These are phyloP conservation scores for Solanum chiquidenum DNA, from an alignment of 257 asterid species.

Conservation along the genomic window DNA sequence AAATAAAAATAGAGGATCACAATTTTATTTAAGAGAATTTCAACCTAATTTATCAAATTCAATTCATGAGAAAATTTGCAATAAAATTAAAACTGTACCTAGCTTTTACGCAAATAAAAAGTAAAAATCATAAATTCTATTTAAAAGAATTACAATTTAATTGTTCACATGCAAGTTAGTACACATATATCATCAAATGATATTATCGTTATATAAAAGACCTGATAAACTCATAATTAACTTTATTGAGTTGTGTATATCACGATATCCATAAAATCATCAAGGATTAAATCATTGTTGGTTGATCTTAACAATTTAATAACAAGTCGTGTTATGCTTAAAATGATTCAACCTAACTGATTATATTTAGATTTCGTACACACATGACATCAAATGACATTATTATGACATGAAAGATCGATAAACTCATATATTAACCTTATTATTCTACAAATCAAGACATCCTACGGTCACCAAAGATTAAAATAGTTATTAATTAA, in stretches of 20 bases:
- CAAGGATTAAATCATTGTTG: background rate
- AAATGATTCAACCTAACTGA: background rate
- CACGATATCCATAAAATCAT: background rate
- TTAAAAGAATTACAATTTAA: background rate
- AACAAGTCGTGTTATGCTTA: too few relatives aligned
- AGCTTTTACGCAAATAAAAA: background rate
- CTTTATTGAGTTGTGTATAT: background rate
- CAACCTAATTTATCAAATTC: background rate
- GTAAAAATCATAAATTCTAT: background rate
- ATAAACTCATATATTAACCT: background rate
- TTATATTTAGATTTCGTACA: background rate
- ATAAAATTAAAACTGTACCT: background rate
- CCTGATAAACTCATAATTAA: background rate
- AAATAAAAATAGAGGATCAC: background rate
- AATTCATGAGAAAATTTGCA: background rate
- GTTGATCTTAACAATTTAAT: background rate
- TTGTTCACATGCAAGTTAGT: background rate
- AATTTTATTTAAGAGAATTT: background rate
- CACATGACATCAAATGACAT: too few relatives aligned
- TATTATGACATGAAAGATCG: background rate
- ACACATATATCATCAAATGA: background rate
- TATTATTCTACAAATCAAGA: background rate
- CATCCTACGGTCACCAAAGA: background rate
- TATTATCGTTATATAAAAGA: background rate
- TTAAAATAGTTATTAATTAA: background rate